Evolutionary conservation across 2,329 filamentous ascomycete species (phyloP), one percentile per base, ranked within the genome.

Genomic region (Epichloe bromicola): DNA sequence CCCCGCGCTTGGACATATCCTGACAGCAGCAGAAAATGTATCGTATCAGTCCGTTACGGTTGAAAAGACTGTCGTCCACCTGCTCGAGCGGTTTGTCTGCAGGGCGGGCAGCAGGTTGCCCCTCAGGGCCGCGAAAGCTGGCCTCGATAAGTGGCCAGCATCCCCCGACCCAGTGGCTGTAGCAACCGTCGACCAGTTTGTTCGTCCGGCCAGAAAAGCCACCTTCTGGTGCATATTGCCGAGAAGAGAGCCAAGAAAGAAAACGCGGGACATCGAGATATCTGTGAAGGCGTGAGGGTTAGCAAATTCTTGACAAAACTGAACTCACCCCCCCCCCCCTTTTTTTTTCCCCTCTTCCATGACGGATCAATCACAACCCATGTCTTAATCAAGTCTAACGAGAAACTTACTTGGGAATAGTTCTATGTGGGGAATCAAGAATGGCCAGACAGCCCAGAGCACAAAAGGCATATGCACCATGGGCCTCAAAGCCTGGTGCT

Each of bases 381-480:
- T 30, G 33, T 34, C 3, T 14, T 20, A 19, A 19, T 15, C n/a
- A 11, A 46, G 10, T 10, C 26, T 30, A 37, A 46, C 33, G 48
- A 54, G 23, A 45, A 46, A 70, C 78, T 64, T 78, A 91, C 79
- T 77, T 82, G 54, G 80, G 75, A 57, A 96, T 81, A 55, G 80
- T 85, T 58, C 79, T 75, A 65, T 86, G 77, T 51, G 93, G 91
- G 51, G 83, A 75, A 61, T 87, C 89, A 46, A 97, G 71, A 56
- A 97, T 87, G 61, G 87, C 85, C 50, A 98, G 78, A 67, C 88
- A 94, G 51, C 85, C 93, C 53, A 98, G 72, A 51, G 87, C 90
- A 69, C 91, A 96, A 97, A 98, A 97, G 26, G 91, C 88, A 70
- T 97, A 98, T 56, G 88, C 93, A 54, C 93, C 93, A 69, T 98